Evolutionary conservation across 495 filamentous ascomycete species (phyloP), one percentile per base, ranked within the genome.

Genomic region (Penicillium bovifimosum): DNA sequence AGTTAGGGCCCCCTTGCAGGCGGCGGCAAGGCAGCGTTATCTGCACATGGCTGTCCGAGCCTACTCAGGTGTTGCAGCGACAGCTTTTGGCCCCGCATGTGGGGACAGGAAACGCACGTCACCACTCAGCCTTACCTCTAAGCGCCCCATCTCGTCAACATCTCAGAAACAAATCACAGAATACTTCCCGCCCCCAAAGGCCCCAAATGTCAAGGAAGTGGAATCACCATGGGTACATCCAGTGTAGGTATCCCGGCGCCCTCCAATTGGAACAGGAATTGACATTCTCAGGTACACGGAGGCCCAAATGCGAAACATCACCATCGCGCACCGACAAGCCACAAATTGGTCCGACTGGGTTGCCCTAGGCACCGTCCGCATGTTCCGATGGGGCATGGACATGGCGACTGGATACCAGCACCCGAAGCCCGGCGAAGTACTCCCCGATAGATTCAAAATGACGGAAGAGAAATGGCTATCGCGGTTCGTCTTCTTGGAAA

Each of bases 401-500:
- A 60, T 80, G 14, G 80, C 75, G 13, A 89, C 87, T 0, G 84
- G 85, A 32, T 92, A 92, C 65, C 79, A 74, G 41, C 87, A 90
- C 62, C 77, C 84, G 36, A 59, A 71, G 2, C 68, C 73, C 29
- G 72, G 76, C 11, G 66, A 77, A 60, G 69, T 78, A 56, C 27
- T 62, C 2, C 50, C 65, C 0, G 61, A 60, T 50, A 67, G 60
- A 44, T 83, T 82, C 60, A 63, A 72, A 28, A 91, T 92, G 87
- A 86, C 70, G 0, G 85, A 87, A 62, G 65, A 80, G 17, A 87
- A 90, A 59, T 92, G 86, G 86, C 69, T 96, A 34, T 78, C 86
- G 9, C 80, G 93, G 17, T 88, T 95, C 59, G 77, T 98, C 54
- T 97, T 98, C 70, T 79, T 98, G 44, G 93, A 98, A 68, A 91